Base-by-base conservation (phyloP, 768 basidiomycete species). In the Suillus sp. region DNA sequence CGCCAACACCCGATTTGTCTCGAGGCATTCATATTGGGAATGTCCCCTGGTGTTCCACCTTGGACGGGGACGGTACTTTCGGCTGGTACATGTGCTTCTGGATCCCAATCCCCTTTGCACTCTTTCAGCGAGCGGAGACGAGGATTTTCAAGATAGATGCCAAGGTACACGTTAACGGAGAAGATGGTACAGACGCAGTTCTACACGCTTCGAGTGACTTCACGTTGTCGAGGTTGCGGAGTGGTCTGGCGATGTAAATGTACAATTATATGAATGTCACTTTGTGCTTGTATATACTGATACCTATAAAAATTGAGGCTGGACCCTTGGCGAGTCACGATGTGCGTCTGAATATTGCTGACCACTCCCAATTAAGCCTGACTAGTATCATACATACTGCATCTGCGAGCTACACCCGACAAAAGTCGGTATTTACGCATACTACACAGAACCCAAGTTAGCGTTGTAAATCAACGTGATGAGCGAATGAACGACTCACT, bases 51-150 rank as follows among this genome's bases (percentile, higher is more conserved):
- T 27, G 63, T 60, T 11, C 72, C 27, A 27, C 48, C 27, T 5
- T 50, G 27, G 48, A 50, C 16, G 4, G 4, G 16, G 27, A 27
- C 27, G 48, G 48, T 50, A 9, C 18, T 50, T 50, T 69, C 60
- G 76, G 73, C 40, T 79, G 76, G 77, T 69, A 64, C 40, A 27
- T 30, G 27, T 16, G 9, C 48, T 50, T 50, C 48, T 50, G 48
- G 68, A 74, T 84, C 9, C 84, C 84, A 0, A 72, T 86, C 34
- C 83, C 84, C 8, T 75, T 80, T 8, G 64, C 70, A n/a, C 64
- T 85, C 27, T 84, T 86, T 63, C 71, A 75, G 30, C 81, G 79
- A 71, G 73, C 75, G 59, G 84, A 84, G 64, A 81, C 80, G 51
- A 73, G 80, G 20, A 68, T 72, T 50, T 85, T 85, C 67, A 69